phyloP scores from a whole-genome alignment of 805 yeast genomes.

The Maudiozyma barnettii region DNA sequence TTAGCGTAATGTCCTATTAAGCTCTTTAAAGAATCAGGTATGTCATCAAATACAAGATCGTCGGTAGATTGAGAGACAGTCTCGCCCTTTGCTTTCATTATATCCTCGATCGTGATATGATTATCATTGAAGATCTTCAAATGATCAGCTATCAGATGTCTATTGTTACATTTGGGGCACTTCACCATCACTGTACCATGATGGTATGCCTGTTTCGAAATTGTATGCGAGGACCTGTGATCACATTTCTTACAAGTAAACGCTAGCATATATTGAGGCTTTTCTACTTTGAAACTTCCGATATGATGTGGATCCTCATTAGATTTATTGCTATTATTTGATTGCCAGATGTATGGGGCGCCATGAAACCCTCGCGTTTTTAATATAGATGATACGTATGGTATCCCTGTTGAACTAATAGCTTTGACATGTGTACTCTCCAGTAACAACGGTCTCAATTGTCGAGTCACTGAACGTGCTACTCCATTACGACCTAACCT shows the following conservation, averaged over 20 bases:
- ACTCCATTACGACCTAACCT: too few relatives aligned
- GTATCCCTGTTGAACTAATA: not conserved
- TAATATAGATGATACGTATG: too few relatives aligned
- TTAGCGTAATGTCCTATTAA: slow-evolving; percentile 57
- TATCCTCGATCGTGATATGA: slow-evolving; percentile 65
- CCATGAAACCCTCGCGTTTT: not conserved
- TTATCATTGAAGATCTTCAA: slow-evolving; percentile 74
- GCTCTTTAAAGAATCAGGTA: slow-evolving; percentile 24
- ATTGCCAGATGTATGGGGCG: not conserved
- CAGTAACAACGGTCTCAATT: too few relatives aligned
- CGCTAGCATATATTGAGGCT: slow-evolving; percentile 76
- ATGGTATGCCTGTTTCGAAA: slow-evolving; percentile 86
- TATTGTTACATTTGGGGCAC: slow-evolving; percentile 82
- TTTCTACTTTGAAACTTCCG: slow-evolving; percentile 45
- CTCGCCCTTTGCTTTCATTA: slow-evolving; percentile 68
- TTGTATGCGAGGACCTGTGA: slow-evolving; percentile 76
- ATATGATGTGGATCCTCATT: not conserved
- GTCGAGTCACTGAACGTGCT: too few relatives aligned
- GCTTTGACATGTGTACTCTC: too few relatives aligned
- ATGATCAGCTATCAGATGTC: slow-evolving; percentile 89
- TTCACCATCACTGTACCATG: slow-evolving; percentile 79
- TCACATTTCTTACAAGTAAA: slow-evolving; percentile 88
- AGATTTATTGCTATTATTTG: not conserved
- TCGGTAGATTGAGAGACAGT: slow-evolving; percentile 52
- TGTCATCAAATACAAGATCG: slow-evolving; percentile 47